Conservation (phyloP, 768 basidiomycete species). For the Agaricus blazei region DNA sequence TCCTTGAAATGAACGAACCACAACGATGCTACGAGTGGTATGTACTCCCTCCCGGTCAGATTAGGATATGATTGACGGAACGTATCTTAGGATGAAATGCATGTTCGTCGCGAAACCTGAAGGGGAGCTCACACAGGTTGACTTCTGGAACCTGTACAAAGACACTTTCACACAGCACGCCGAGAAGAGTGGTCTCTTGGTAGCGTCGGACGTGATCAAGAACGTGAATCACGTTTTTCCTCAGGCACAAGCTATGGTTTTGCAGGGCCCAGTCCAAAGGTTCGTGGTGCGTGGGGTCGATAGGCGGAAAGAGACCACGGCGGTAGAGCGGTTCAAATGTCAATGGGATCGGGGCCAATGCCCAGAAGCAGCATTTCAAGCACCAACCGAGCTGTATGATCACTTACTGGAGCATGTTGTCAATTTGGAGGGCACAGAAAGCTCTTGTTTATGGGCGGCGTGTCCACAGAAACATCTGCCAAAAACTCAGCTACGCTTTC, state of each 20-base stretch:
- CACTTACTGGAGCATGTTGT: slow-evolving; percentile 61
- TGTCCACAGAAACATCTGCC: slow-evolving; percentile 48
- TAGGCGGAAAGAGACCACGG: slow-evolving; percentile 52
- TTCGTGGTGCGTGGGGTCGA: slow-evolving; percentile 90
- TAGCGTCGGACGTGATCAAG: slow-evolving; percentile 93
- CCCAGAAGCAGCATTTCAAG: slow-evolving; percentile 36
- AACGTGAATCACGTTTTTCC: slow-evolving; percentile 84
- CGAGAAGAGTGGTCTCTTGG: slow-evolving; percentile 57
- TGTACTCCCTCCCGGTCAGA: slow-evolving; percentile 11
- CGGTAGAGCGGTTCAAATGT: slow-evolving; percentile 66
- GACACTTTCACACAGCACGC: slow-evolving; percentile 66
- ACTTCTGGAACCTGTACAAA: slow-evolving; percentile 93
- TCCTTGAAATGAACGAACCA: slow-evolving; percentile 63
- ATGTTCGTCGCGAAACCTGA: slow-evolving; percentile 77
- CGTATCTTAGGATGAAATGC: slow-evolving; percentile 74
- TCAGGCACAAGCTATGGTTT: slow-evolving; percentile 82
- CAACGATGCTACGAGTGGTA: slow-evolving; percentile 83
- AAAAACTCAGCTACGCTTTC: slow-evolving; percentile 52
- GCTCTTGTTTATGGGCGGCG: slow-evolving; percentile 63
- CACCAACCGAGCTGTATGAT: slow-evolving; percentile 64
- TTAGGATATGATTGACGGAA: background rate
- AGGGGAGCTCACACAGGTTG: slow-evolving; percentile 86
- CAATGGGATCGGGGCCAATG: slow-evolving; percentile 70
- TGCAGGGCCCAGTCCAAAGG: slow-evolving; percentile 61
- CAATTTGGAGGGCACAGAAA: slow-evolving; percentile 35